These are phyloP conservation scores for Colletotrichum tofieldiae DNA, from an alignment of 2,329 filamentous ascomycete genomes.

Conservation along the genomic window DNA sequence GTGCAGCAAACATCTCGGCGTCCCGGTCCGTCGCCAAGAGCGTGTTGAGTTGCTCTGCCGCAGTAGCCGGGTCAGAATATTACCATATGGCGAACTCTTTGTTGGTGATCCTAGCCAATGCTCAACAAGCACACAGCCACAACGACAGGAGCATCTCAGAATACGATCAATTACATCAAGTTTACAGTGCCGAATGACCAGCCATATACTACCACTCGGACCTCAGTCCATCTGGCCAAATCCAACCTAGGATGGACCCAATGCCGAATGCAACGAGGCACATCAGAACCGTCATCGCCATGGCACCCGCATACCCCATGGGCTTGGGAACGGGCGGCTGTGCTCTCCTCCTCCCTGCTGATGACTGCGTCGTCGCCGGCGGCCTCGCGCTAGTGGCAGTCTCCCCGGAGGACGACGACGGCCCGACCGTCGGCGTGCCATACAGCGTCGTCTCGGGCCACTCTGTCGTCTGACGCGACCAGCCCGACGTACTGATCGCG, in stretches of 20 bases:
- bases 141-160: background rate
- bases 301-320: background rate
- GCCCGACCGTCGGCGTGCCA: conserved; percentile 19
- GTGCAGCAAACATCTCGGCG: too few relatives aligned
- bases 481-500: conserved; percentile 4
- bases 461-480: conserved; percentile 6
- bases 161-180: background rate
- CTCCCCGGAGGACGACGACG: background rate
- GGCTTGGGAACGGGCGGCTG: conserved; percentile 1
- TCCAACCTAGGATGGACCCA: conserved; percentile 31
- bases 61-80: too few relatives aligned
- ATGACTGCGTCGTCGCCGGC: conserved; percentile 2
- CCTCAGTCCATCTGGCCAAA: conserved; percentile 34
- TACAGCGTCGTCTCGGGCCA: conserved; percentile 21
- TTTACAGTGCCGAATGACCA: background rate
- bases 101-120: too few relatives aligned
- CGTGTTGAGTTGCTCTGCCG: too few relatives aligned
- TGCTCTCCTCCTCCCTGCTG: conserved; percentile 17
- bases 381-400: background rate
- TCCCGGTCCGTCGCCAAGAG: too few relatives aligned
- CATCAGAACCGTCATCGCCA: conserved; percentile 9
- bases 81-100: too few relatives aligned
- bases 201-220: background rate
- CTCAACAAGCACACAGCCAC: too few relatives aligned
- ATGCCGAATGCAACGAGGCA: conserved; percentile 27